A percentile compares a stretch with the other conserved stretches of the same genome.
Conservation (phyloP, 2,329 filamentous ascomycete species). For the Gaeumannomyces sp. region DNA sequence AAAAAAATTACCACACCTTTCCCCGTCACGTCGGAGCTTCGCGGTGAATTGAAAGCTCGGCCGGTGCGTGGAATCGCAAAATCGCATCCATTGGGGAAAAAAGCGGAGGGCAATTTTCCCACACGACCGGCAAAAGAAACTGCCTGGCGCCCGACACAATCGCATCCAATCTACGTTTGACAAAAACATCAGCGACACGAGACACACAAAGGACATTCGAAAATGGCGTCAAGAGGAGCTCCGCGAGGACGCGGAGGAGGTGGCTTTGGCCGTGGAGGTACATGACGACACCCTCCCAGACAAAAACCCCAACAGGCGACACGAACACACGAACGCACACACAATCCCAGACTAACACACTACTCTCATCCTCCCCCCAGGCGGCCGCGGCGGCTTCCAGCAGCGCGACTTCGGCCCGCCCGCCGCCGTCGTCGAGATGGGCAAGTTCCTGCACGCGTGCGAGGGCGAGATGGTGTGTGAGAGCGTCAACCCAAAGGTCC, state of each 20-base stretch:
- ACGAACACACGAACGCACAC: too few relatives aligned
- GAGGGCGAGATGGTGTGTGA: slow-evolving; percentile 98
- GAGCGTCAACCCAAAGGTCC: slow-evolving; percentile 90
- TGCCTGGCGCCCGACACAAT: background rate
- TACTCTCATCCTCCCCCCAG: slow-evolving; percentile 10
- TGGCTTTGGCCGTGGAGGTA: slow-evolving; percentile 43
- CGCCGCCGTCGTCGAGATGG: slow-evolving; percentile 71
- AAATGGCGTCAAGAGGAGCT: slow-evolving; percentile 57
- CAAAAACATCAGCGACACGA: too few relatives aligned
- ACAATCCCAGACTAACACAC: background rate
- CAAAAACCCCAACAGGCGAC: slow-evolving; percentile 20
- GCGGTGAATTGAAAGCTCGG: background rate
- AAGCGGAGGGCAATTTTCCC: background rate
- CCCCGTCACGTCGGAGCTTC: background rate
- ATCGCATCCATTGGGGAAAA: background rate
- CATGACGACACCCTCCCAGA: slow-evolving; percentile 17
- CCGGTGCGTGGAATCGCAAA: background rate
- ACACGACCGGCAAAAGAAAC: background rate
- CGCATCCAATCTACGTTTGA: background rate
- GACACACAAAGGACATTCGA: slow-evolving; percentile 5
- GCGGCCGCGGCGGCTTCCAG: slow-evolving; percentile 53
- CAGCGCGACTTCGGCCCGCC: slow-evolving; percentile 56
- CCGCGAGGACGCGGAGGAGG: slow-evolving; percentile 39
- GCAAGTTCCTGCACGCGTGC: slow-evolving; percentile 85
- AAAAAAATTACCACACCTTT: background rate